A percentile compares a stretch with the other conserved stretches of the same genome.
Evolutionary conservation across 2,329 filamentous ascomycete genomes (phyloP).

Genomic region (Myotisia sp.): DNA sequence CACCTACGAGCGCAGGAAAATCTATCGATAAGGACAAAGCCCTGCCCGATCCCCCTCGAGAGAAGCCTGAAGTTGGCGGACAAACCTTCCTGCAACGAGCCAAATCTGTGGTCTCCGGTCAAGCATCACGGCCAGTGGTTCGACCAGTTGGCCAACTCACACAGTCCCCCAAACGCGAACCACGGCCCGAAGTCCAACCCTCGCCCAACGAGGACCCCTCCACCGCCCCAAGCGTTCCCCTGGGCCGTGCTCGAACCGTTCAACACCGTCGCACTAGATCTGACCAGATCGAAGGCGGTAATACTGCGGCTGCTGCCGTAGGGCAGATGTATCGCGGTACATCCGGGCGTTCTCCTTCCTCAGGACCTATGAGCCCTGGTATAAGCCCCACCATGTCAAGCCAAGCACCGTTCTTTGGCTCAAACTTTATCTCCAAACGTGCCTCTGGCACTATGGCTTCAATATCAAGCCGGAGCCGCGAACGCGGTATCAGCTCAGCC

Average conservation of each 20-base stretch:
- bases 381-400: conserved; percentile 39
- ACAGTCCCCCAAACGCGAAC: conserved; percentile 12
- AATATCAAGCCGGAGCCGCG: conserved; percentile 33
- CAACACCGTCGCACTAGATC: conserved; percentile 38
- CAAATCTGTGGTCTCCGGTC: conserved; percentile 43
- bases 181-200: conserved; percentile 14
- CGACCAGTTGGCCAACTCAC: conserved; percentile 32
- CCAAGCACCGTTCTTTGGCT: conserved; percentile 26
- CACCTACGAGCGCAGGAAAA: conserved; percentile 14
- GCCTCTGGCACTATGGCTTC: conserved; percentile 35
- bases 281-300: conserved; percentile 28
- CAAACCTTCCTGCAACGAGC: conserved; percentile 44
- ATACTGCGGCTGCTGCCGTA: conserved; percentile 49
- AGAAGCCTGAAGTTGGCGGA: conserved; percentile 34
- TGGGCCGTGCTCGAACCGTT: conserved; percentile 29
- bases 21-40: conserved; percentile 57
- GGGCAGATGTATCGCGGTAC: conserved; percentile 76
- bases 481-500: conserved; percentile 50
- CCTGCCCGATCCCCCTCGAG: conserved; percentile 58
- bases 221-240: conserved; percentile 35
- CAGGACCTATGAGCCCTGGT: conserved; percentile 40
- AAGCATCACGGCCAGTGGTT: conserved; percentile 22
- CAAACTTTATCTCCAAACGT: conserved; percentile 36
- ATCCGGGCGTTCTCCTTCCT: conserved; percentile 23
- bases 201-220: conserved; percentile 34